Evolutionary conservation across 805 yeast species (phyloP), one percentile per base, ranked within the genome.

Genomic region (Kodamaea restingae): DNA sequence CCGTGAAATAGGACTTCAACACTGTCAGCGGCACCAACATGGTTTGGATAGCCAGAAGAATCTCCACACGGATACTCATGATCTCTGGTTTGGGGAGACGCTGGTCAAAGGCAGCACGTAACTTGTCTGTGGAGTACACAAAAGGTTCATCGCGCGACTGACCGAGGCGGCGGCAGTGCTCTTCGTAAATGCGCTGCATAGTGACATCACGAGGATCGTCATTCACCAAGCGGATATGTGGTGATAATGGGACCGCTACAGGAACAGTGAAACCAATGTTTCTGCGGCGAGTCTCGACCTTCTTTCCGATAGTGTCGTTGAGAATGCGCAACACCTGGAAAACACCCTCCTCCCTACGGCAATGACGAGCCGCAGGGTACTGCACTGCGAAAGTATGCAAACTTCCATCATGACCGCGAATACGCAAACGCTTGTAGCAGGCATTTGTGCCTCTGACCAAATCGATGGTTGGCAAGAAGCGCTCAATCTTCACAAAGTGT

Each of bases 291-390:
- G 95, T 78, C 61, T 95, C 96, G 22, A 87, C 95, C 53, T 85
- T 84, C 50, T 83, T 79, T 0, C 81, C 69, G 39, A 95, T 65
- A 2, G 85, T 80, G 46, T 85, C 87, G 58, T 88, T 90, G 65
- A 95, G 80, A 34, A 93, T 78, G 48, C 96, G 76, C 71, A 88
- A 90, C 47, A 93, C 64, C 59, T 93, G 98, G 71, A 88, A 84
- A 41, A 93, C 81, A 39, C 96, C 76, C 56, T 93, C 99, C 57
- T 93, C 99, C 39, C 98, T 80, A 56, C 98, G 83, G 51, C 96
- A 87, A 54, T 91, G 96, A 50, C 99, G 80, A 9, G 96, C 96
- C 11, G 98, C 95, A 5, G 99, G 98, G 60, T 85, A 88, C 66
- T 93, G 98, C 15, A 93, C 95, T 0, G 96, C 95, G 70, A 93